Conservation (phyloP, 805 yeast genomes). For the Priceomyces castillae region DNA sequence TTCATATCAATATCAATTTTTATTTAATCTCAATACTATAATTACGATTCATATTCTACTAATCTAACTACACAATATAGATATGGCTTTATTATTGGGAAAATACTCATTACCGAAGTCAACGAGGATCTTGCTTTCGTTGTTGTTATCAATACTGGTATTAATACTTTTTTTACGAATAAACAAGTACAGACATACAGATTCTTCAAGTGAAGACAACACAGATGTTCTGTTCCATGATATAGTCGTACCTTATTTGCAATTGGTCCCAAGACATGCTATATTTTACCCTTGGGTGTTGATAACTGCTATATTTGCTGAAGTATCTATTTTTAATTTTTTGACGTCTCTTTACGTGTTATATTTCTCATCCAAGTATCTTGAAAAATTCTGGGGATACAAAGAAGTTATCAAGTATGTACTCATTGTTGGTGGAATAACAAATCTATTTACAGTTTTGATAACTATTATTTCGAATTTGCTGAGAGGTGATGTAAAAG, state of each 20-base stretch:
- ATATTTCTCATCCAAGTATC: slow-evolving; percentile 41
- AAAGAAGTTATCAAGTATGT: slow-evolving; percentile 50
- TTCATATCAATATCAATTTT: background rate
- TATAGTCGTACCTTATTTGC: slow-evolving; percentile 54
- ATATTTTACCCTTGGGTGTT: slow-evolving; percentile 64
- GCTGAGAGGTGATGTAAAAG: slow-evolving; percentile 30
- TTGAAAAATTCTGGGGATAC: slow-evolving; percentile 52
- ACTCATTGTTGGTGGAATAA: slow-evolving; percentile 50
- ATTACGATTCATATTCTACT: background rate
- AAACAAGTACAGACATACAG: slow-evolving; percentile 20
- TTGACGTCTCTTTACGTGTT: slow-evolving; percentile 37
- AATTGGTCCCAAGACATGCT: slow-evolving; percentile 59
- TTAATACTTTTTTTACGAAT: slow-evolving; percentile 43
- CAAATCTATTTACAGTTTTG: slow-evolving; percentile 54
- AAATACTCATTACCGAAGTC: slow-evolving; percentile 41
- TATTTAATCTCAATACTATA: background rate
- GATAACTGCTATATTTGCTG: slow-evolving; percentile 62
- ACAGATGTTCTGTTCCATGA: slow-evolving; percentile 27
- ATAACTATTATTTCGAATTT: slow-evolving; percentile 38
- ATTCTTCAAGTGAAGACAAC: slow-evolving; percentile 10
- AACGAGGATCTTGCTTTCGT: slow-evolving; percentile 42
- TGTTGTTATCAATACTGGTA: slow-evolving; percentile 39
- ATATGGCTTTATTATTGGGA: slow-evolving; percentile 8
- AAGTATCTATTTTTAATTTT: slow-evolving; percentile 48
- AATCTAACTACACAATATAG: slow-evolving; percentile 1